phyloP scores from a whole-genome alignment of 129 eudicot genomes.

The Escallonia herrerae region DNA sequence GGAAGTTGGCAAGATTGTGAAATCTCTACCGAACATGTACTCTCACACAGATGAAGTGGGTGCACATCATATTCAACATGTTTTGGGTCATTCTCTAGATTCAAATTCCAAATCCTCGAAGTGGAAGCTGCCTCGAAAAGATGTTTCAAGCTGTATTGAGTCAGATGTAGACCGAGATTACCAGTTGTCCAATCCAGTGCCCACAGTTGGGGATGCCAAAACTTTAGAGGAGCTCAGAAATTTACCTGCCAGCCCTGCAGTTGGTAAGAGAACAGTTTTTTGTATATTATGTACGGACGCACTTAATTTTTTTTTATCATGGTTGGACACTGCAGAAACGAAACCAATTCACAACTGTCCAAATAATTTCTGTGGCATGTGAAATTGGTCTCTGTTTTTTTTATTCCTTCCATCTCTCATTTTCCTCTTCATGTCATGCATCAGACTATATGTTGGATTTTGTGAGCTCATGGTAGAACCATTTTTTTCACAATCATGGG shows the following conservation, averaged over 20 bases:
- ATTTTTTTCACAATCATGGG: neutral
- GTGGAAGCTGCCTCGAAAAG: conserved; percentile 30
- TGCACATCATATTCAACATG: conserved; percentile 17
- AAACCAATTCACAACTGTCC: neutral
- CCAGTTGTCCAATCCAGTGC: conserved; percentile 12
- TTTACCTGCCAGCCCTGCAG: conserved; percentile 29
- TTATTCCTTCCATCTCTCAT: neutral
- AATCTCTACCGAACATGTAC: conserved; percentile 56
- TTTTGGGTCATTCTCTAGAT: conserved; percentile 35
- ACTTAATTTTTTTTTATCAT: neutral
- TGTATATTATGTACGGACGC: conserved; percentile 1
- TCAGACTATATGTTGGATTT: neutral
- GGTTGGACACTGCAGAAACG: neutral
- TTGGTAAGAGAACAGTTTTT: conserved; percentile 33
- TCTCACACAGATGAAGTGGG: conserved; percentile 20
- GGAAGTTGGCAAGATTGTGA: conserved; percentile 24
- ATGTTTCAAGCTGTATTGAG: conserved; percentile 18
- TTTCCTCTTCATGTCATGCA: neutral
- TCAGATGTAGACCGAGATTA: conserved; percentile 10
- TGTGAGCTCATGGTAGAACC: no score
- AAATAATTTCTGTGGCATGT: neutral
- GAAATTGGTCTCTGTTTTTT: neutral
- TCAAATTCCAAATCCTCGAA: conserved; percentile 29
- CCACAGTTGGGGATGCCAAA: conserved; percentile 10
- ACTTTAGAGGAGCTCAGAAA: conserved; percentile 29